Percentiles rank a stretch among this genome's conserved stretches.
These are phyloP conservation scores for Exserohilum rostratum DNA, from an alignment of 2,329 filamentous ascomycete genomes.

Conservation along the genomic window DNA sequence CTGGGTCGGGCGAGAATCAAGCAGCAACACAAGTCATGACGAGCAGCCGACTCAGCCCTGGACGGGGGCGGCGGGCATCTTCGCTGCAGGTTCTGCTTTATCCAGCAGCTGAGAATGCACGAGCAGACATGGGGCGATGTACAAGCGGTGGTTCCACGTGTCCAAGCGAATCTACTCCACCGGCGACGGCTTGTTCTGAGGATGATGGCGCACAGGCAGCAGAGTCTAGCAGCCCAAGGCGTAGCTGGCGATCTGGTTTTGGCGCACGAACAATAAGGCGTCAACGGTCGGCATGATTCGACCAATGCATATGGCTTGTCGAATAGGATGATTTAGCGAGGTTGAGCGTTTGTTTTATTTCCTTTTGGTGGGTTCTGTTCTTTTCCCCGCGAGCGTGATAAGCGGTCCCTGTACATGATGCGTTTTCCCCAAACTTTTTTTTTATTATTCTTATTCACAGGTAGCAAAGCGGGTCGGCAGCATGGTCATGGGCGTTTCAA, in stretches of 20 bases:
- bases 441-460: neutral
- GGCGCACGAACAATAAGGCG: slow-evolving; percentile 1
- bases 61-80: slow-evolving; percentile 2
- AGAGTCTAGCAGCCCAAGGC: slow-evolving; percentile 1
- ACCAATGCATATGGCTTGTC: slow-evolving; percentile 1
- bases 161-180: slow-evolving; percentile 10
- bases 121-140: slow-evolving; percentile 1
- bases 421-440: neutral
- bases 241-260: slow-evolving; percentile 7
- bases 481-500: neutral
- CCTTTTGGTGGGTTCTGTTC: neutral
- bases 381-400: no score
- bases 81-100: slow-evolving; percentile 1
- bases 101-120: neutral
- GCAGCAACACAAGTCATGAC: neutral
- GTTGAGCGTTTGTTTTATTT: neutral
- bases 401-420: no score
- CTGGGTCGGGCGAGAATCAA: neutral
- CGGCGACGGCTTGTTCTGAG: neutral
- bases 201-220: slow-evolving; percentile 1
- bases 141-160: slow-evolving; percentile 4
- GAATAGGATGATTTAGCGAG: neutral
- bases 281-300: slow-evolving; percentile 9
- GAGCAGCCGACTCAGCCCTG: slow-evolving; percentile 3
- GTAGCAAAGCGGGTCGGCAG: neutral